Evolutionary conservation across 441 rosid species (phyloP).

Genomic region (Corymbia citriodora): DNA sequence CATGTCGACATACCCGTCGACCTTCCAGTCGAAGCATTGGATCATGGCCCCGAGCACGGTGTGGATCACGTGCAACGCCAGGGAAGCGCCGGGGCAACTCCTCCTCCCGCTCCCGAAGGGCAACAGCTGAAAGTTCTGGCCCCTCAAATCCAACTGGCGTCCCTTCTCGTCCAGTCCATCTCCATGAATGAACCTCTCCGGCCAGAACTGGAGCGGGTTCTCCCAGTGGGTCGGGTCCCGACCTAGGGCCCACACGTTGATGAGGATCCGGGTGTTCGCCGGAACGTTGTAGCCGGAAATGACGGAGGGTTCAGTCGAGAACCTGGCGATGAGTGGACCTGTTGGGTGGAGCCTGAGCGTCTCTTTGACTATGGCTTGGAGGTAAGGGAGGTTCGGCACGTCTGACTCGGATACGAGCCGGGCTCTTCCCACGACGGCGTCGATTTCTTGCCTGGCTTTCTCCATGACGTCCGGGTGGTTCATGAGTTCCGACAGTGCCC

Average conservation of each 20-base stretch:
- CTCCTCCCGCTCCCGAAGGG: conserved; percentile 58
- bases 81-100: conserved; percentile 38
- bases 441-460: conserved; percentile 39
- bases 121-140: conserved; percentile 20
- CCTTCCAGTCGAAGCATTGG: conserved; percentile 70
- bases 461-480: conserved; percentile 30
- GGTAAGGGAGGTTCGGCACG: conserved; percentile 29
- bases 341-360: conserved; percentile 41
- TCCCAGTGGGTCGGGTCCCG: conserved; percentile 42
- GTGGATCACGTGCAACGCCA: conserved; percentile 43
- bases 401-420: conserved; percentile 40
- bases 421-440: conserved; percentile 24
- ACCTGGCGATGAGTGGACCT: conserved; percentile 33
- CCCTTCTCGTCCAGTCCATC: conserved; percentile 2
- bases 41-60: conserved; percentile 46
- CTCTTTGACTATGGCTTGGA: conserved; percentile 40
- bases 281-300: conserved; percentile 37
- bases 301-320: conserved; percentile 21
- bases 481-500: conserved; percentile 43
- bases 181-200: conserved; percentile 28
- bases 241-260: conserved; percentile 53
- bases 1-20: conserved; percentile 40
- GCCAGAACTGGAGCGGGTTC: conserved; percentile 34
- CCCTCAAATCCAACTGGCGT: background rate
- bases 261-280: conserved; percentile 29